Conservation (phyloP, 768 basidiomycete genomes). For the Amylocystis lapponica region DNA sequence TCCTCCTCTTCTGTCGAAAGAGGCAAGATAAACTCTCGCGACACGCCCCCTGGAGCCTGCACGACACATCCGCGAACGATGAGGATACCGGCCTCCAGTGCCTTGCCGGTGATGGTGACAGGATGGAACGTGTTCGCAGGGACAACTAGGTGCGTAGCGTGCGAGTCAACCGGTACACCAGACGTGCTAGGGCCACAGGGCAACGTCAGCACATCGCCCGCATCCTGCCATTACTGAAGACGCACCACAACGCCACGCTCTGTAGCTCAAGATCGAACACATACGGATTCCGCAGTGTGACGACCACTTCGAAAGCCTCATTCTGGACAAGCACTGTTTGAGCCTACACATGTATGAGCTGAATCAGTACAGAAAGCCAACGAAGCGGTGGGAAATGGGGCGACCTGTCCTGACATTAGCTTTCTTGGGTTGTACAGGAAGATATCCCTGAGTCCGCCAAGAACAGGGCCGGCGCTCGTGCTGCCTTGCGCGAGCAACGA, state of each 20-base stretch:
- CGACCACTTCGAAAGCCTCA: conserved; percentile 74
- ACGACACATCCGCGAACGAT: conserved; percentile 73
- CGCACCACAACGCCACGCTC: conserved; percentile 73
- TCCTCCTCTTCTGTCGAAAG: conserved; percentile 69
- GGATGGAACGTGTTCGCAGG: conserved; percentile 74
- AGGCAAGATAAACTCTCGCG: conserved; percentile 73
- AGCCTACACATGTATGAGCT: not conserved
- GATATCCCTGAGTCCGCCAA: conserved; percentile 62
- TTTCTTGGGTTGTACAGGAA: conserved; percentile 92
- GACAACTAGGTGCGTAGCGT: conserved; percentile 55
- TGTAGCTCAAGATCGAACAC: conserved; percentile 89
- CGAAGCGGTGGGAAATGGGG: conserved; percentile 6
- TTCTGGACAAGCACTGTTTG: conserved; percentile 72
- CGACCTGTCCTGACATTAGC: conserved; percentile 50
- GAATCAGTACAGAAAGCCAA: not conserved
- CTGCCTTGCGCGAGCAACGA: conserved; percentile 42
- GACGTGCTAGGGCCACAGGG: conserved; percentile 54
- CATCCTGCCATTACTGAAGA: conserved; percentile 5
- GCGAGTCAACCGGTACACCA: conserved; percentile 69
- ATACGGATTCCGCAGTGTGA: conserved; percentile 88
- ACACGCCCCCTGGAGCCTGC: conserved; percentile 66
- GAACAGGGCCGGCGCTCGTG: conserved; percentile 38
- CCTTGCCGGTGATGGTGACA: conserved; percentile 62
- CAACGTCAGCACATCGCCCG: too few species aligned
- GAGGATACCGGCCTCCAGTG: conserved; percentile 60